Evolutionary conservation across 495 filamentous ascomycete species (phyloP), one percentile per base, ranked within the genome.

Genomic region (Aspergillus cavernicola): DNA sequence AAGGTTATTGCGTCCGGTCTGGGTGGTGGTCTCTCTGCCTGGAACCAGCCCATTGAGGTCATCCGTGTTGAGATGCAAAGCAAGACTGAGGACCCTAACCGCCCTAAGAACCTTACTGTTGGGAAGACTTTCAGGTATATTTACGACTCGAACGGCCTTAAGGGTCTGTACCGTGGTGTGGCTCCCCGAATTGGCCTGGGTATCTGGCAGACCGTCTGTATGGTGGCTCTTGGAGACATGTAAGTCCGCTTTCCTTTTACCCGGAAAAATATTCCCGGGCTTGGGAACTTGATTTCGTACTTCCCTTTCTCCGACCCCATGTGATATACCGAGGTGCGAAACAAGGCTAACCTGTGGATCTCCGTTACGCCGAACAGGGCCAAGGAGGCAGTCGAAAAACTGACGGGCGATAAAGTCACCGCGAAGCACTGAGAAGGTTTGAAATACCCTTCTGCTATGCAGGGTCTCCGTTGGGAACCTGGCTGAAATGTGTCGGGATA

Each of bases 41-140:
- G 93, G 93, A 98, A 98, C 74, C 93, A 98, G 80, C 93, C 93
- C 22, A 98, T 98, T 73, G 93, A 98, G 82, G 93, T 98, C 66
- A 96, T 98, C 69, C 89, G 93, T 60, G 93, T 98, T 53, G 93
- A 98, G 81, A 97, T 98, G 95, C 93, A 98, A 82, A 92, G 87
- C 78, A 97, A 96, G 85, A 97, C 88, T 55, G 88, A 85, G 52
- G 93, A 98, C 64, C 92, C 93, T 47, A 97, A 97, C 75, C 88
- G 93, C 22, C 93, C 93, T 48, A 95, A 95, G 84, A 98, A 98
- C 72, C 81, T 98, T 83, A 97, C 91, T 51, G 95, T 98, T 46
- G 89, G 84, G 53, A 96, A 88, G 75, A 86, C 93, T 40, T 85
- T 90, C 73, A 87, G 77, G 68, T 98, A 98, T 68, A 96, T 98